Evolutionary conservation across 192 early-diverging fungal genomes (phyloP), one percentile per base, ranked within the genome.

Genomic region (Entomortierella beljakovae): DNA sequence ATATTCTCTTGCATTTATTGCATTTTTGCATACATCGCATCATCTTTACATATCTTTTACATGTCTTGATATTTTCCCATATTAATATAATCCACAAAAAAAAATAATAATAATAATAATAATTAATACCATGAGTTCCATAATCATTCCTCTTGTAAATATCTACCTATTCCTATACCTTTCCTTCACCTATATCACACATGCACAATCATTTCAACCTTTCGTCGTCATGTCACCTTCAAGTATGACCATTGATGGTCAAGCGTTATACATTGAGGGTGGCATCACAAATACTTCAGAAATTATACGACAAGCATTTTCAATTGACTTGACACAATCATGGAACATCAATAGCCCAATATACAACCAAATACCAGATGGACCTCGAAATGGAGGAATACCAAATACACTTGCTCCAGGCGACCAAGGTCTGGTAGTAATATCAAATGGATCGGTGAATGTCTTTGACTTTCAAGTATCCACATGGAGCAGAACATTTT

Each of bases 231-330:
- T 43, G 20, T 28, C 33, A 1, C 25, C 67, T 16, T 15, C 46
- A 7, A 51, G 32, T 18, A 46, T 34, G 7, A 60, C 18, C 48
- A 13, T 52, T 16, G 67, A 69, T 34, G 46, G 46, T 35, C 46
- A 60, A 60, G 67, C 28, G 6, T 35, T 69, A 43, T 69, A 60
- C 23, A 20, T 69, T 9, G 57, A 37, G 1, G 67, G 67, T 11
- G 67, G 67, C 31, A 5, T 22, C 57, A 18, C 5, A 2, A 35
- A 31, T 35, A 4, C 32, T n/a, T n/a, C 22, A 10, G 6, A 2
- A 5, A 6, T n/a, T 7, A 8, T 6, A 15, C n/a, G 16, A 20
- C 37, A 18, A 3, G 35, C 57, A 13, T 42, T 59, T 16, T 25
- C 2, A 8, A 2, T 59, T 38, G 57, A 59, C 37, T 25, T 59